Conservation (phyloP, 768 basidiomycete species). For the Dacryopinax spathularia region DNA sequence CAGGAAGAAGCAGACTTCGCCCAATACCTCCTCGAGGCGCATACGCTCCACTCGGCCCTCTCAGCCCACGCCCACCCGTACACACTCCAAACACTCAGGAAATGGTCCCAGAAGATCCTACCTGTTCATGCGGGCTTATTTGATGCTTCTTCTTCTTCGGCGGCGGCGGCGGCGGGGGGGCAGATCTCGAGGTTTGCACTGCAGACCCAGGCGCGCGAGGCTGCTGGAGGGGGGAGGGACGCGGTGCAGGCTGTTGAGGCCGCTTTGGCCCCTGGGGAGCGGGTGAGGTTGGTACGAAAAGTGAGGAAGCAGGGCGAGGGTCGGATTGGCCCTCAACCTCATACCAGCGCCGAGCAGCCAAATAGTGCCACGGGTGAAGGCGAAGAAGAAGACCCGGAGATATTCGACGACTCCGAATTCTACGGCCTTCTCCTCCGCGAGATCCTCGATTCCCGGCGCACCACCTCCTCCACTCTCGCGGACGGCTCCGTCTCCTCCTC, state of each 20-base stretch:
- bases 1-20: slow-evolving; percentile 40
- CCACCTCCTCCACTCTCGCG: not conserved
- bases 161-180: not conserved
- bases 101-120: slow-evolving; percentile 94
- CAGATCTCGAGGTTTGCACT: slow-evolving; percentile 26
- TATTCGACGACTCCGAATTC: slow-evolving; percentile 84
- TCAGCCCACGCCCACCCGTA: slow-evolving; percentile 46
- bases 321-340: slow-evolving; percentile 26
- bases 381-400: slow-evolving; percentile 25
- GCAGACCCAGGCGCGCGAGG: slow-evolving; percentile 20
- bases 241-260: slow-evolving; percentile 16
- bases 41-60: slow-evolving; percentile 7
- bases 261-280: slow-evolving; percentile 24
- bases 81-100: slow-evolving; percentile 61
- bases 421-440: slow-evolving; percentile 86
- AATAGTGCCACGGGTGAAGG: slow-evolving; percentile 17
- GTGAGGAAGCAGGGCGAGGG: slow-evolving; percentile 26
- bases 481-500: not conserved
- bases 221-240: slow-evolving; percentile 7
- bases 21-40: not conserved
- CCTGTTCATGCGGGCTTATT: slow-evolving; percentile 59
- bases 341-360: slow-evolving; percentile 6
- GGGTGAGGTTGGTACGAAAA: slow-evolving; percentile 27
- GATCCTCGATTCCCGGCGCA: slow-evolving; percentile 60
- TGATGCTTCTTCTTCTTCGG: too few species aligned